Evolutionary conservation across 768 basidiomycete species (phyloP).

Genomic region (Mycena crocata): DNA sequence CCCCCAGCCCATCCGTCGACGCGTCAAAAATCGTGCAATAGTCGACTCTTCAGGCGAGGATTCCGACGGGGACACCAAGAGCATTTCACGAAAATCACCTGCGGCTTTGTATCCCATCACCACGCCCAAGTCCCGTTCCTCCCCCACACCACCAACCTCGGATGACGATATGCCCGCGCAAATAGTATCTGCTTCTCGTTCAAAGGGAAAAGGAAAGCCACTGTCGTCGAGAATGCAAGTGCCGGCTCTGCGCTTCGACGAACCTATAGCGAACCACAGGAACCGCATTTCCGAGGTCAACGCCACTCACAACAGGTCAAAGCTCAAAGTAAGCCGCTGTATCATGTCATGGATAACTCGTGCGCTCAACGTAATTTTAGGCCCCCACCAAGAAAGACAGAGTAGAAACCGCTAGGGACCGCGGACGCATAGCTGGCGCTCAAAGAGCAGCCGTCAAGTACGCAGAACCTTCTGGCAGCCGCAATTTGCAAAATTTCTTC

Average conservation of each 20-base stretch:
- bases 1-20: constrained; percentile 21
- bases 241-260: constrained; percentile 24
- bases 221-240: constrained; percentile 22
- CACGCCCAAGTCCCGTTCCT: constrained; percentile 27
- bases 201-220: constrained; percentile 24
- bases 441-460: constrained; percentile 22
- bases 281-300: constrained; percentile 21
- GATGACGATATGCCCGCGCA: constrained; percentile 28
- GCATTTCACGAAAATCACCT: constrained; percentile 1
- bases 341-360: background rate
- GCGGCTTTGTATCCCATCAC: constrained; percentile 19
- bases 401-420: constrained; percentile 29
- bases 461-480: background rate
- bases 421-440: constrained; percentile 26
- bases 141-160: constrained; percentile 27
- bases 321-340: constrained; percentile 18
- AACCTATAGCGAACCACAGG: constrained; percentile 4
- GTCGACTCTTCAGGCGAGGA: constrained; percentile 26
- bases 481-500: constrained; percentile 13
- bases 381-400: constrained; percentile 34
- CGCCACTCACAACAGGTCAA: constrained; percentile 7
- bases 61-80: constrained; percentile 19
- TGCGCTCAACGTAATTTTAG: constrained; percentile 10
- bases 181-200: background rate
- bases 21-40: constrained; percentile 7